Evolutionary conservation across 1,139 yeast genomes (phyloP), one percentile per base, ranked within the genome.

Genomic region (Diutina pseudorugosa): DNA sequence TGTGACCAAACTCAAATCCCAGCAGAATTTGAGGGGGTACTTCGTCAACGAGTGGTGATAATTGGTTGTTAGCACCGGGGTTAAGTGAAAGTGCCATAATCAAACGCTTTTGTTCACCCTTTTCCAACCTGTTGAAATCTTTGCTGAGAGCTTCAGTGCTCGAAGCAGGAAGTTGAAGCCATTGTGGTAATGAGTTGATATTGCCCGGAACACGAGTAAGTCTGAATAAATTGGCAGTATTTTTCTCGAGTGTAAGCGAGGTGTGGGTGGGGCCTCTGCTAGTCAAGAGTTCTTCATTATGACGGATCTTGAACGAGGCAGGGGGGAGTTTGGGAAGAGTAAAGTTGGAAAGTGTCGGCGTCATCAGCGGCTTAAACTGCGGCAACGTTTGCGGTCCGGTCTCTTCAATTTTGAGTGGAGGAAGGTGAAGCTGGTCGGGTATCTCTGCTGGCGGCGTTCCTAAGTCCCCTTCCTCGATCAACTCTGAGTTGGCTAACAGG

Each of bases 1-100:
- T 82, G 57, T 75, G 72, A 16, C 95, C 94, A 55, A 76, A 75
- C 63, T 87, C 95, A 52, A 87, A 79, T 2, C 95, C 95, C 53
- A 81, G 79, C 1, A 86, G 83, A 30, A 83, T 70, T 20, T 50
- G 47, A 3, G 60, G 61, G 6, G 55, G 53, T 6, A 41, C 20
- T 27, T 58, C 60, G 1, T 33, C 49, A 9, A 27, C 21, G 11
- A 45, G 19, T 3, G 49, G 49, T n/a, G 41, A 27, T 23, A 45
- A 45, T 12, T 45, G 49, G 49, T n/a, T 8, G 19, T 45, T 16
- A 14, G 27, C 30, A 30, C n/a, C 36, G 2, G 41, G 25, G 44
- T 49, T 20, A 9, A 49, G 45, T 7, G 41, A 20, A 23, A 50
- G 51, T 41, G 51, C 51, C 47, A 25, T 62, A 52, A 71, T 20